These are phyloP conservation scores for Chaetomiaceae sp. DNA, from an alignment of 2,329 filamentous ascomycete species.

Conservation along the genomic window DNA sequence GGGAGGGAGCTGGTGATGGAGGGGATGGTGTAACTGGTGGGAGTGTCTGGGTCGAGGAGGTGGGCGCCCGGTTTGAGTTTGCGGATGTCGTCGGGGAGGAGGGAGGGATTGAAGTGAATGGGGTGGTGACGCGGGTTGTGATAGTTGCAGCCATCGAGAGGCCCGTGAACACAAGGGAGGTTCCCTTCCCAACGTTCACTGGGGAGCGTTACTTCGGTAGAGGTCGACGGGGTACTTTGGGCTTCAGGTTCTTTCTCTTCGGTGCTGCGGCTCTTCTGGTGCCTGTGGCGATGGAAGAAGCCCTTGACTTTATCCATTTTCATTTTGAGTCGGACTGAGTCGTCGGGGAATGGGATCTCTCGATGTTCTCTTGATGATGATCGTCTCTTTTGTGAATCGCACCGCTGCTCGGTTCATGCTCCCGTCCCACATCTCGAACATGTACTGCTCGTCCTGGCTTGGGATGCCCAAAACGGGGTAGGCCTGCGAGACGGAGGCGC, in stretches of 20 bases:
- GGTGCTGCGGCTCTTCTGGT: not conserved
- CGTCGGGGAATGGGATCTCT: too few relatives aligned
- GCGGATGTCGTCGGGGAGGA: not conserved
- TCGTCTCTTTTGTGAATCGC: too few relatives aligned
- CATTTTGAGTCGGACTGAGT: too few relatives aligned
- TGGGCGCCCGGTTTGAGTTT: not conserved
- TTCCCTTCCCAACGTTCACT: not conserved
- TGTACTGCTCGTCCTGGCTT: too few relatives aligned
- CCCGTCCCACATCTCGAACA: too few relatives aligned
- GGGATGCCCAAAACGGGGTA: too few relatives aligned
- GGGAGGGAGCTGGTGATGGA: not conserved
- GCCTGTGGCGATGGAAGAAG: too few relatives aligned
- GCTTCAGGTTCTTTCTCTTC: not conserved
- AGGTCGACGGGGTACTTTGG: not conserved
- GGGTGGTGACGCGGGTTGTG: not conserved
- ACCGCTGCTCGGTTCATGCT: too few relatives aligned
- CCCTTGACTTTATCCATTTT: too few relatives aligned
- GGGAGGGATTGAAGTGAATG: not conserved
- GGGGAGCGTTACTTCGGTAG: not conserved
- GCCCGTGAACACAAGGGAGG: not conserved
- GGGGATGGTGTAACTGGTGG: not conserved
- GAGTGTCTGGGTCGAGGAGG: not conserved
- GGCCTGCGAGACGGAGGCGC: too few relatives aligned
- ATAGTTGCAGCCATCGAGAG: not conserved
- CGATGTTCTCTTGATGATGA: too few relatives aligned